Percentiles rank a stretch among this genome's conserved stretches.
Conservation (phyloP, 345 rosid genomes). For the Noccaea bulbosa region DNA sequence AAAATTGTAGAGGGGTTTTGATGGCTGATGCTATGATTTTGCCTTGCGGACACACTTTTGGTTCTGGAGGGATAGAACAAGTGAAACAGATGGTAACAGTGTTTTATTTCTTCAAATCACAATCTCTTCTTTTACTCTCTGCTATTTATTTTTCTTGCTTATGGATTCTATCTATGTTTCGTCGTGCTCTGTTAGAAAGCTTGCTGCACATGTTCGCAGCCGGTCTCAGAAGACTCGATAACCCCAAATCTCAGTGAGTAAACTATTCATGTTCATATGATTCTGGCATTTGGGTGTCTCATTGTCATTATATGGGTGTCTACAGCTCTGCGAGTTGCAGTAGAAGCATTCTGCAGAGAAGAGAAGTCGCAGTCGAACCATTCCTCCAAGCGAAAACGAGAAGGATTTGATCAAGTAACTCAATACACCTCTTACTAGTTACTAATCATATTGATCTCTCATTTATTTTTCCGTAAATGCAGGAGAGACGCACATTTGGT, state of each 20-base stretch:
- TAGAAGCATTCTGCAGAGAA: constrained; percentile 81
- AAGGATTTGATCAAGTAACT: constrained; percentile 81
- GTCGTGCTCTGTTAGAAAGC: constrained; percentile 41
- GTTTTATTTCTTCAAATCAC: constrained; percentile 34
- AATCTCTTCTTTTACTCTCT: background rate
- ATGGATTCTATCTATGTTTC: constrained; percentile 11
- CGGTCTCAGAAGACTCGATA: constrained; percentile 70
- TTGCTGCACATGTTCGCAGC: constrained; percentile 75
- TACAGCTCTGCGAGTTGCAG: constrained; percentile 79
- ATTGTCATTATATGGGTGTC: background rate
- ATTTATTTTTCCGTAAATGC: constrained; percentile 19
- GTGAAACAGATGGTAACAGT: constrained; percentile 59
- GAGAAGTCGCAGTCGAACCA: constrained; percentile 64
- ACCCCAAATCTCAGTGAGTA: constrained; percentile 86
- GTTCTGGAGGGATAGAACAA: constrained; percentile 73
- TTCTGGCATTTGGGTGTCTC: constrained; percentile 7
- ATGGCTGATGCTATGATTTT: constrained; percentile 96
- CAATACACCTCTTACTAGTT: background rate
- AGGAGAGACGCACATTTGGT: constrained; percentile 76
- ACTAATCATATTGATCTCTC: constrained; percentile 10
- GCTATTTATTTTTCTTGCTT: constrained; percentile 14
- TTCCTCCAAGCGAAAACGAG: constrained; percentile 78
- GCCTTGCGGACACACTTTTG: constrained; percentile 95
- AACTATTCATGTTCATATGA: constrained; percentile 11
- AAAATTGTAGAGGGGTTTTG: constrained; percentile 62